Percentiles rank a stretch among this genome's conserved stretches.
Evolutionary conservation across 768 basidiomycete genomes (phyloP).

Genomic region (Panellus pusillus): DNA sequence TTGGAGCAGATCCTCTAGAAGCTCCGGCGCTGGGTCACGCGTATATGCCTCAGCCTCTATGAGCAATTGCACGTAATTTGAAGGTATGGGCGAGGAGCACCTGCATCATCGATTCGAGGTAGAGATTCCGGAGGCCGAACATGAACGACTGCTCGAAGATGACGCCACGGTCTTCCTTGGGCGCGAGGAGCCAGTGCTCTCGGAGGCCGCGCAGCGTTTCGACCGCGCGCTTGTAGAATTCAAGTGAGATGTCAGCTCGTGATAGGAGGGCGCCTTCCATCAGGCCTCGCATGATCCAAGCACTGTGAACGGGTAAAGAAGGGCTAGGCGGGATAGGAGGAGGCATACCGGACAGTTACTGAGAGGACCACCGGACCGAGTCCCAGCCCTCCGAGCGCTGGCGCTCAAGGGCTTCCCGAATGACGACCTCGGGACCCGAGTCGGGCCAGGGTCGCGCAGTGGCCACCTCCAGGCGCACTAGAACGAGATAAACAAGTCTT

Average conservation of each 20-base stretch:
- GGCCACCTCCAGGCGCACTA: constrained; percentile 11
- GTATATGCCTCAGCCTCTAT: neutral
- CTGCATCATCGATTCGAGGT: constrained; percentile 21
- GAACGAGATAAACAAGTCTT: neutral
- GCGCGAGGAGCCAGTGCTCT: constrained; percentile 10
- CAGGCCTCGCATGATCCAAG: constrained; percentile 22
- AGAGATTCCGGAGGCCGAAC: constrained; percentile 15
- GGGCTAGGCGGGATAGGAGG: neutral
- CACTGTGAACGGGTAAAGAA: neutral
- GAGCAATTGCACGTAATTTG: neutral
- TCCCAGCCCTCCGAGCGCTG: constrained; percentile 20
- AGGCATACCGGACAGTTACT: constrained; percentile 20
- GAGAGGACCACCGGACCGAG: constrained; percentile 18
- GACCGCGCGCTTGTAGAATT: constrained; percentile 8
- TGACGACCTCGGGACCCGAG: constrained; percentile 11
- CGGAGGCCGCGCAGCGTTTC: constrained; percentile 14
- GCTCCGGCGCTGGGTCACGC: neutral
- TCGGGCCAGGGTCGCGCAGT: neutral
- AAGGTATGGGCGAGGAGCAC: neutral
- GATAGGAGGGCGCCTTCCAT: neutral
- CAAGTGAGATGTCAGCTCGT: constrained; percentile 8
- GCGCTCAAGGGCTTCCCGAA: constrained; percentile 19
- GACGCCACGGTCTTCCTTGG: constrained; percentile 5
- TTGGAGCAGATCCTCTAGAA: constrained; percentile 7
- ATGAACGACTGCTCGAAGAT: constrained; percentile 20